Base-by-base conservation (phyloP, 2,329 filamentous ascomycete genomes). In the Chaetomiaceae sp. region DNA sequence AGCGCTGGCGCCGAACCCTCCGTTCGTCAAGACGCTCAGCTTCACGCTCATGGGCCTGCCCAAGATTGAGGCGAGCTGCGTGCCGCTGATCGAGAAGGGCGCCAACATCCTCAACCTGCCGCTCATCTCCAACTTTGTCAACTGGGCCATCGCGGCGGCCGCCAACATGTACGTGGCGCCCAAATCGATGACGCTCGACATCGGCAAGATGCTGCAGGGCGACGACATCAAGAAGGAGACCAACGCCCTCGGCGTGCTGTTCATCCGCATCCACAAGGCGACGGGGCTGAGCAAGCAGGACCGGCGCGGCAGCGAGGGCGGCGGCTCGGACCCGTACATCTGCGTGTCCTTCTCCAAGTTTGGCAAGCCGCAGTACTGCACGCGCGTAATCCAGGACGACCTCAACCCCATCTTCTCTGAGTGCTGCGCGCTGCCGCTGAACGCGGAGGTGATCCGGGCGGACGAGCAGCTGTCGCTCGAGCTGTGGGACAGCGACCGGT, bases 361-460 rank as follows among this genome's bases (percentile, higher is more conserved):
- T 58, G 87, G 86, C 47, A 98, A 98, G 68, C 91, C 91, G 2
- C 94, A 95, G 79, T 97, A 95, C 67, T 96, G 90, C 66, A 97
- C 93, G 1, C 83, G 93, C 38, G 90, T 97, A 42, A 96, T 97
- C 53, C 88, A 91, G 42, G 91, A 97, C 60, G 86, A 96, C 56
- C 75, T 95, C 45, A 95, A 97, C 60, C 93, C 93, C 0, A 75
- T 95, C 4, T 97, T 94, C 72, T 86, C 93, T 59, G 93, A 97
- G 67, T 86, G 81, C 2, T 83, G 87, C 35, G 89, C 88, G 1
- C 73, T 97, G 15, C 71, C 96, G 14, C 87, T 98, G 6, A 95
- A 87, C 0, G 78, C 87, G 0, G 90, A 96, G 54, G 74, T 95
- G 43, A 88, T 97, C 70, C 94, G 93, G 66, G 91, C 86, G 0